A percentile compares a stretch with the other conserved stretches of the same genome.
Evolutionary conservation across 345 rosid species (phyloP).

Genomic region (Trapa incisa): DNA sequence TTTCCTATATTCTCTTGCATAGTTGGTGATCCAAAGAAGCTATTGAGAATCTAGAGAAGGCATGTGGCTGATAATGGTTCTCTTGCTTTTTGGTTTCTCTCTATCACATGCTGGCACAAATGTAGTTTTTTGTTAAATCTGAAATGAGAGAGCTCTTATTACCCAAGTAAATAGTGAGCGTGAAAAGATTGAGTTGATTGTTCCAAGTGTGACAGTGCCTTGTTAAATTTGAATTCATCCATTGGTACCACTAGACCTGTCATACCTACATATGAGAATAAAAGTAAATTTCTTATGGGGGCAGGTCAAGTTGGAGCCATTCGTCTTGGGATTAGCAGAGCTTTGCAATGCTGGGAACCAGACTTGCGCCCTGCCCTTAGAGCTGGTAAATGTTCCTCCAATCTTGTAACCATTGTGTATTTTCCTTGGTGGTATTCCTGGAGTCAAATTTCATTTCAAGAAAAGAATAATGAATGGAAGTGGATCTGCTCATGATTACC

Average conservation of each 20-base stretch:
- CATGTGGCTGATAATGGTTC: background rate
- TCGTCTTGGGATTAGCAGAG: constrained; percentile 80
- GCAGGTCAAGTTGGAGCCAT: constrained; percentile 97
- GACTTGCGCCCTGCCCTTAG: constrained; percentile 72
- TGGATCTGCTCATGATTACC: background rate
- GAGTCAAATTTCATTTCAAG: background rate
- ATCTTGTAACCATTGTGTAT: background rate
- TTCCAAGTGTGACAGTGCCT: background rate
- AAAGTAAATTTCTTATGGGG: constrained; percentile 7
- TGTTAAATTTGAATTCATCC: background rate
- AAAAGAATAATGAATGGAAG: background rate
- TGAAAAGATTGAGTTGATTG: background rate
- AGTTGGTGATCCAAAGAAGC: background rate
- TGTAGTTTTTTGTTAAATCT: background rate
- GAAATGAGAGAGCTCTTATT: background rate
- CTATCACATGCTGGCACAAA: background rate
- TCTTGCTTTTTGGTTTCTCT: constrained; percentile 1
- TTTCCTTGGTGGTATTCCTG: background rate
- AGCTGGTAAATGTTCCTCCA: constrained; percentile 31
- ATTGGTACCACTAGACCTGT: background rate
- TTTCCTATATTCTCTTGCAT: too few relatives aligned
- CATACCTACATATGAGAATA: background rate
- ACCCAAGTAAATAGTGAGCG: background rate
- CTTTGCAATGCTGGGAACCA: constrained; percentile 92
- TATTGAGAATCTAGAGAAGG: background rate